Evolutionary conservation across 2,329 filamentous ascomycete genomes (phyloP), one percentile per base, ranked within the genome.

Genomic region (Xylaria arbuscula): DNA sequence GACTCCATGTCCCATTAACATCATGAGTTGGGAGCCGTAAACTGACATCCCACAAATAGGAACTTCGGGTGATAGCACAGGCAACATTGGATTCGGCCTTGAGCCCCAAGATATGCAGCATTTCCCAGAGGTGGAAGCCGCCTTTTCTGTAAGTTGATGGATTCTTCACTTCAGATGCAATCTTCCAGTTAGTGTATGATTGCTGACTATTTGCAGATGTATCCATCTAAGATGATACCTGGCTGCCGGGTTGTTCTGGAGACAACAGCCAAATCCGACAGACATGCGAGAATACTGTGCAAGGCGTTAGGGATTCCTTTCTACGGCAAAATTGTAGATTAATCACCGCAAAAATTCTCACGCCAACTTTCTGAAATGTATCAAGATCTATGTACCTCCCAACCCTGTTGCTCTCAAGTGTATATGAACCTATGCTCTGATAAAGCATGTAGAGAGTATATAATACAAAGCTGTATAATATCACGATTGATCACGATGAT

Each of bases 121-220:
- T 72, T 99, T 98, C 82, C 96, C 96, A 0, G 96, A 99, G 83
- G 88, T 99, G 54, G 94, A 98, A 81, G 89, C 93, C 75, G 98
- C 97, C 83, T 97, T 96, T 78, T 93, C 97, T 82, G 93, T 97
- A 82, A 87, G 92, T 87, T 63, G 45, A 51, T 69, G 32, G 19
- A 34, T 10, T 50, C 8, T 40, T n/a, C n/a, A n/a, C 63, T 54
- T 54, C 60, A 34, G 19, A 66, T 48, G 11, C 11, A 1, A 51
- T 38, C 7, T 38, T 34, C 24, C 47, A 28, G n/a, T 59, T 11
- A 62, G 28, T 40, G 7, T 45, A 7, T 11, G n/a, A 62, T 63
- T 13, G n/a, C 48, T 68, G 24, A 72, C 62, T 45, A 13, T 42
- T 42, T 17, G 61, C 65, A 89, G 86, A 86, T 89, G 82, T 89